Conservation (phyloP, 257 asterid genomes). For the Solanum pennellii region DNA sequence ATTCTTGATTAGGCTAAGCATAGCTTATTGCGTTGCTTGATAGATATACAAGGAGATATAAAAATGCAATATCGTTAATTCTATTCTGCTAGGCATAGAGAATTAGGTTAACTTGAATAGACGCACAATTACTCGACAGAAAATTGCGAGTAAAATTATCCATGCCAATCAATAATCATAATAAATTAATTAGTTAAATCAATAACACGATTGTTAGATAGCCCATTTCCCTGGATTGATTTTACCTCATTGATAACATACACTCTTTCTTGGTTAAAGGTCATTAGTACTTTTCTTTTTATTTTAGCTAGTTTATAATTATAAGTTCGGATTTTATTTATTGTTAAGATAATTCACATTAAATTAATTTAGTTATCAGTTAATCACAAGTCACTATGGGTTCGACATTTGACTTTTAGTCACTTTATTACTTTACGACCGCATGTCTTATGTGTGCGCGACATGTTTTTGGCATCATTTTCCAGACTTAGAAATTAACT, state of each 20-base stretch:
- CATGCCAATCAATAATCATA: background rate
- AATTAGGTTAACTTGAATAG: background rate
- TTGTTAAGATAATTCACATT: background rate
- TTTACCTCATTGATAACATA: background rate
- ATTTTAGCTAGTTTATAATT: background rate
- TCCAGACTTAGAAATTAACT: background rate
- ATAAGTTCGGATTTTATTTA: no score
- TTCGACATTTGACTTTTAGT: background rate
- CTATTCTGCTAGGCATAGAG: background rate
- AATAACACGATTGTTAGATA: background rate
- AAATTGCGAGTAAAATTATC: no score
- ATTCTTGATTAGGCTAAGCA: background rate
- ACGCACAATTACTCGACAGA: background rate
- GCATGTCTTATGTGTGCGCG: background rate
- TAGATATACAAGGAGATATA: background rate
- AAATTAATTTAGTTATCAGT: no score
- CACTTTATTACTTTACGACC: background rate
- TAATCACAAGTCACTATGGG: background rate
- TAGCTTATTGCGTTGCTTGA: background rate
- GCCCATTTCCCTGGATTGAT: background rate
- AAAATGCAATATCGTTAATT: background rate
- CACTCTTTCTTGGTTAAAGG: no score
- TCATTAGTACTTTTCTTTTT: background rate
- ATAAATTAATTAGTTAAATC: background rate
- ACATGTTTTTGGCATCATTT: background rate